phyloP scores from a whole-genome alignment of 495 filamentous ascomycete species.

The Podospora bellae-mahoneyi region DNA sequence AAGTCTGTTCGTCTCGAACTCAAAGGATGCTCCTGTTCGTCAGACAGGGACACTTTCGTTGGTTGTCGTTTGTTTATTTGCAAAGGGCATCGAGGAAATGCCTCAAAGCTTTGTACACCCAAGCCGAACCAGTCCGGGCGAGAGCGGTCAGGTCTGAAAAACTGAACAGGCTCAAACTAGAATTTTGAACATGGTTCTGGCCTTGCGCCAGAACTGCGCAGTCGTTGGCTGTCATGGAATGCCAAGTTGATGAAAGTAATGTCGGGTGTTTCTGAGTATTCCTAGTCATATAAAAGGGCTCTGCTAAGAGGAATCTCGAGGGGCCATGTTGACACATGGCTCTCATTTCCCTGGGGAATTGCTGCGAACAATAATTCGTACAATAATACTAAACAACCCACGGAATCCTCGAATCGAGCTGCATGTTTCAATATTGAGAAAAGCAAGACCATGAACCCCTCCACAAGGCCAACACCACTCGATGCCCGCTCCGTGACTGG shows the following conservation, averaged over 20 bases:
- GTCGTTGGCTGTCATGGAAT: neutral
- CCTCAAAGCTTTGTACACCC: neutral
- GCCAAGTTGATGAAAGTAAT: neutral
- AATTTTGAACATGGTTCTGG: neutral
- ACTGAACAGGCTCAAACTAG: neutral
- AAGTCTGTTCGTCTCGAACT: neutral
- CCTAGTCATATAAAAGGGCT: neutral
- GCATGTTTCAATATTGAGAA: neutral
- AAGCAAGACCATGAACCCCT: neutral
- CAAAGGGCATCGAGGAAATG: neutral
- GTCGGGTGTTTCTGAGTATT: neutral
- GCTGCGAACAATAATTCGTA: neutral
- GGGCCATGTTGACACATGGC: conserved; percentile 1
- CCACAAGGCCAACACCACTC: neutral
- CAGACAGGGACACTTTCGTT: no score
- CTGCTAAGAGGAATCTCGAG: neutral
- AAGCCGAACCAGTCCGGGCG: neutral
- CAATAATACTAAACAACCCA: neutral
- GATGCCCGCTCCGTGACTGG: neutral
- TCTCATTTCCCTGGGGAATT: conserved; percentile 2
- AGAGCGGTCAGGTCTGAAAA: neutral
- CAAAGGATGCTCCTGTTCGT: neutral
- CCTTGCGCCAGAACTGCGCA: neutral
- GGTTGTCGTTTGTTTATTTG: neutral
- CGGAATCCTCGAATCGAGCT: neutral